A percentile compares a stretch with the other conserved stretches of the same genome.
phyloP scores from a whole-genome alignment of 2,329 filamentous ascomycete species.

The Alternaria gaisen region DNA sequence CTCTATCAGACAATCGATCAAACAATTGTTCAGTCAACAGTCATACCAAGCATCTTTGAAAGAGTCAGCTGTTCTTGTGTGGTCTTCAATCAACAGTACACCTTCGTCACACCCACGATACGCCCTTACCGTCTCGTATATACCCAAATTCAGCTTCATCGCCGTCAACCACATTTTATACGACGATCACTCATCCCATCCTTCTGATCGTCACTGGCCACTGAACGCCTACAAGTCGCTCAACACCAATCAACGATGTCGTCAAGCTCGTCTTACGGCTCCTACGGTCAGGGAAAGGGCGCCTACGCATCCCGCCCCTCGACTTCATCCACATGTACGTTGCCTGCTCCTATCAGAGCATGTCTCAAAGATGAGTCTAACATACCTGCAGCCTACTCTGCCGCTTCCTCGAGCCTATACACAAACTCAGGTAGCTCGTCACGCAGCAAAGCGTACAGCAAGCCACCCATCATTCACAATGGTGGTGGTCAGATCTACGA shows the following conservation, averaged over 20 bases:
- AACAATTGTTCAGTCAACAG: slow-evolving; percentile 16
- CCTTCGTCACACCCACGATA: background rate
- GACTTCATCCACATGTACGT: slow-evolving; percentile 37
- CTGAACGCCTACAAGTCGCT: slow-evolving; percentile 23
- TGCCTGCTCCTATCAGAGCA: slow-evolving; percentile 8
- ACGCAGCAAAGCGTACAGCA: slow-evolving; percentile 38
- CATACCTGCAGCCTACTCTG: slow-evolving; percentile 22
- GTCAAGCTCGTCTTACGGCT: slow-evolving; percentile 36
- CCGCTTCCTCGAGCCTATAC: slow-evolving; percentile 35
- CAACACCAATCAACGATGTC: slow-evolving; percentile 34
- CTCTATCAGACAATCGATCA: slow-evolving; percentile 13
- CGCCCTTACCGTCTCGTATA: slow-evolving; percentile 19
- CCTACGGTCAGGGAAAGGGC: slow-evolving; percentile 35
- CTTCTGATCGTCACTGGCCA: slow-evolving; percentile 20
- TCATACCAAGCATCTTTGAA: slow-evolving; percentile 20
- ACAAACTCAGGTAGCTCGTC: slow-evolving; percentile 35
- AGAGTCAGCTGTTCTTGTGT: slow-evolving; percentile 22
- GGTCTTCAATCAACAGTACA: slow-evolving; percentile 27
- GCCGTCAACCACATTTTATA: slow-evolving; percentile 12
- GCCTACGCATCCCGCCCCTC: slow-evolving; percentile 37
- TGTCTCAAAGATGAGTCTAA: slow-evolving; percentile 14
- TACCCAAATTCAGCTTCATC: slow-evolving; percentile 17
- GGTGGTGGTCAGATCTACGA: slow-evolving; percentile 41
- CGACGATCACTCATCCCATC: slow-evolving; percentile 8
- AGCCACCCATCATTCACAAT: slow-evolving; percentile 42